Percentiles rank a stretch among this genome's conserved stretches.
Evolutionary conservation across 2,329 filamentous ascomycete genomes (phyloP).

Genomic region (Lojkania enalia): DNA sequence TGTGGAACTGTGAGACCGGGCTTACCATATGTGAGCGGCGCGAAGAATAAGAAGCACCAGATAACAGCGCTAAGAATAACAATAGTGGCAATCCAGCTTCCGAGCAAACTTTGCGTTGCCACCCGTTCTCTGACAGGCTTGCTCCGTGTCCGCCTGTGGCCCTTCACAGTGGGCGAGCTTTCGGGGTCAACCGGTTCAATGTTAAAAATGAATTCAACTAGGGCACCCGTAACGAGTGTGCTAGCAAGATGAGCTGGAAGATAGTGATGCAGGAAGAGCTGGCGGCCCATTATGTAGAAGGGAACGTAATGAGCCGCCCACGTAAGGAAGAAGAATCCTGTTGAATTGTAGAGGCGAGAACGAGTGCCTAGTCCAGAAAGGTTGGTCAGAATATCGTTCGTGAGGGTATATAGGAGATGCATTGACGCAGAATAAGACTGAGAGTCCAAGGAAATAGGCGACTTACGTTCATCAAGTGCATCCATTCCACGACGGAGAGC

Average conservation of each 20-base stretch:
- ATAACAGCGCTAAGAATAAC: slow-evolving; percentile 70
- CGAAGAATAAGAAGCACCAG: slow-evolving; percentile 88
- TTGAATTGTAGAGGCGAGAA: slow-evolving; percentile 95
- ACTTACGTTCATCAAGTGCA: slow-evolving; percentile 89
- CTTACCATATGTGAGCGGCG: slow-evolving; percentile 92
- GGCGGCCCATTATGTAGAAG: slow-evolving; percentile 97
- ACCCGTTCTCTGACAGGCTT: slow-evolving; percentile 83
- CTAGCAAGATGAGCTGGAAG: slow-evolving; percentile 92
- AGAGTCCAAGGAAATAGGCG: neutral
- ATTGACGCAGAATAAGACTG: neutral
- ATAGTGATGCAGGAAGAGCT: slow-evolving; percentile 98
- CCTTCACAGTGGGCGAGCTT: slow-evolving; percentile 36
- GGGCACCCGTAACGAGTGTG: slow-evolving; percentile 82
- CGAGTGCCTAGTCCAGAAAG: slow-evolving; percentile 67
- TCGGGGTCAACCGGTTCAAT: slow-evolving; percentile 70
- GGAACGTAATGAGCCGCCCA: slow-evolving; percentile 98
- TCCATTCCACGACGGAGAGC: slow-evolving; percentile 91
- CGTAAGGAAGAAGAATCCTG: slow-evolving; percentile 97
- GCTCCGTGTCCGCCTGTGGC: slow-evolving; percentile 51
- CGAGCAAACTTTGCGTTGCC: slow-evolving; percentile 73
- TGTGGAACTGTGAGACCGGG: slow-evolving; percentile 80
- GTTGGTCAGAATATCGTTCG: slow-evolving; percentile 33
- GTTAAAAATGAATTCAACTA: slow-evolving; percentile 96
- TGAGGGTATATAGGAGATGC: neutral
- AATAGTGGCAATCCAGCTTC: slow-evolving; percentile 75